Base-by-base conservation (phyloP, 306 rosid genomes). In the Corylus americana region DNA sequence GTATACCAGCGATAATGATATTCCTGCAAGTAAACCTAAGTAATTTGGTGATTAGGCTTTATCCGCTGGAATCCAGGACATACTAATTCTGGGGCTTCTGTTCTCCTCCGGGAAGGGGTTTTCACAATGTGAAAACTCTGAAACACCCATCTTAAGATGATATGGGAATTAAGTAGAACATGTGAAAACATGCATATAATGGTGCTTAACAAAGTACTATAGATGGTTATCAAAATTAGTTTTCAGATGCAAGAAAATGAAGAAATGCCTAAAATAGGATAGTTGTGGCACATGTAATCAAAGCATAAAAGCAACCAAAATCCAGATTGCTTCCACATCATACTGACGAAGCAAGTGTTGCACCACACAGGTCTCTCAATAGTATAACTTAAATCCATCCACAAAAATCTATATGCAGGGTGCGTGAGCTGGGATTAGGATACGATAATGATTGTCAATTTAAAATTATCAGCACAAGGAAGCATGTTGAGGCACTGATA, bases 311-410 rank as follows among this genome's bases (percentile, higher is more conserved):
- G 16, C 22, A 62, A 63, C 62, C 16, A 12, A 64, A 58, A 35
- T 51, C 64, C 12, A 3, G 48, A 57, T 29, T 48, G 55, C 70
- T 47, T 22, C 53, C 31, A 47, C 37, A 22, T 29, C 57, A 44
- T 42, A 1, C 53, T 44, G 8, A 75, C 59, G 27, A 75, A 75
- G 78, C 71, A 59, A 44, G 29, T 18, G 16, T 61, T 44, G 77
- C 55, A 74, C 70, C 53, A 59, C 44, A 14, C 11, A 63, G 12
- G 11, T 63, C 11, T 31, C 44, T 31, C 42, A 13, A 29, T 8
- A 63, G 8, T 29, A 31, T 5, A 63, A 16, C 42, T 55, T 31
- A 13, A 31, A 59, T 11, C 67, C 67, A 59, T 25, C 16, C 17
- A 11, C 67, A 29, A 29, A 25, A 59, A 16, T 63, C 70, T 29